Conservation (phyloP, 352 stramenopile genomes). For the Salisapilia sapeloensis region DNA sequence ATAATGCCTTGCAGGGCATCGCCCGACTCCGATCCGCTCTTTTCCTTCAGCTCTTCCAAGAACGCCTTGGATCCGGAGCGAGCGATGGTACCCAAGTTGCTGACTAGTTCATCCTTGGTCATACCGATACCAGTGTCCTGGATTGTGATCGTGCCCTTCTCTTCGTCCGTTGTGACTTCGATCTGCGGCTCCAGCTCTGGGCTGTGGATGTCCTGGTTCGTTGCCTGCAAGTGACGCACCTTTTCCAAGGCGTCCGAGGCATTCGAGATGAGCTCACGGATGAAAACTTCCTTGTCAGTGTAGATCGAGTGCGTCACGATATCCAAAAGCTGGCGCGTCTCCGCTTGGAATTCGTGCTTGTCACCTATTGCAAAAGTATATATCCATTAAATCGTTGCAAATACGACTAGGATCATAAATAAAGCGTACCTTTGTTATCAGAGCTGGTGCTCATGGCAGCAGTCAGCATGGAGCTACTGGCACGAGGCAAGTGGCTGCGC, state of each 20-base stretch:
- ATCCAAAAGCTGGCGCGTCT: slow-evolving; percentile 91
- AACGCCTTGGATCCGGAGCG: slow-evolving; percentile 95
- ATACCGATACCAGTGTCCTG: slow-evolving; percentile 97
- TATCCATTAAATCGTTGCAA: too few species aligned
- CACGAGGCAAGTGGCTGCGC: too few species aligned
- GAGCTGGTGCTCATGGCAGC: too few species aligned
- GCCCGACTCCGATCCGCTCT: slow-evolving; percentile 28
- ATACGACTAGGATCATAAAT: too few species aligned
- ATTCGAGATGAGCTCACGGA: slow-evolving; percentile 98
- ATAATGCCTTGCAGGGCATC: slow-evolving; percentile 89
- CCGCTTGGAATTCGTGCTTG: slow-evolving; percentile 87
- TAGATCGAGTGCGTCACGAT: slow-evolving; percentile 99
- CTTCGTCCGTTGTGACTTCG: slow-evolving; percentile 91
- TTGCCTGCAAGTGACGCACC: slow-evolving; percentile 87
- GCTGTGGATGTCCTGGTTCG: slow-evolving; percentile 44
- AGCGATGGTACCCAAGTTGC: slow-evolving; percentile 98
- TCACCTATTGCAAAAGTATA: too few species aligned
- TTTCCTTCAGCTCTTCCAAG: slow-evolving; percentile 84
- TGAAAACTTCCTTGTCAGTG: slow-evolving; percentile 99
- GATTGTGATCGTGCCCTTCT: slow-evolving; percentile 93
- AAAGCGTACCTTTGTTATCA: too few species aligned
- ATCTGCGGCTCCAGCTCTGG: slow-evolving; percentile 91
- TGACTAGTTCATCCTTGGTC: slow-evolving; percentile 92
- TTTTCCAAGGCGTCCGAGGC: slow-evolving; percentile 98
- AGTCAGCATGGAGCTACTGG: too few species aligned